Conservation (phyloP, 805 yeast genomes). For the Monosporozyma solicola region DNA sequence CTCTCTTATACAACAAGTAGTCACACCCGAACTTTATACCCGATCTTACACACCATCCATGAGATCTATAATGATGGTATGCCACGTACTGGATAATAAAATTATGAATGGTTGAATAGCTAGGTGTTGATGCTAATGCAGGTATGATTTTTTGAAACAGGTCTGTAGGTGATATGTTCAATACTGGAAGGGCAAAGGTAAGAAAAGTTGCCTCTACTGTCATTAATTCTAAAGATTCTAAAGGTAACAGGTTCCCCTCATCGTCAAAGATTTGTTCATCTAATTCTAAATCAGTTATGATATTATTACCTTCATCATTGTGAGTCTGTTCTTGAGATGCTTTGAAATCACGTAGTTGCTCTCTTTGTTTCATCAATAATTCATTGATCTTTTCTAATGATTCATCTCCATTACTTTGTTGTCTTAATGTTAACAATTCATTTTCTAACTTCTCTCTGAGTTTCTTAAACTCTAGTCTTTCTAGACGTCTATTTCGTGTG, state of each 20-base stretch:
- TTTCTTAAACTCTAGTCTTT: slow-evolving; percentile 62
- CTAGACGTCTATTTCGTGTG: slow-evolving; percentile 61
- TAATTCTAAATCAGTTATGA: slow-evolving; percentile 5
- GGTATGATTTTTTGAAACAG: slow-evolving; percentile 13
- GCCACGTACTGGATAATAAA: slow-evolving; percentile 56
- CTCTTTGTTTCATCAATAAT: slow-evolving; percentile 27
- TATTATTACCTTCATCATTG: slow-evolving; percentile 4
- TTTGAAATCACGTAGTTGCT: slow-evolving; percentile 24
- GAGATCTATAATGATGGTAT: slow-evolving; percentile 78
- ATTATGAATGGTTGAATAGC: slow-evolving; percentile 22
- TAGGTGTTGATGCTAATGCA: not conserved
- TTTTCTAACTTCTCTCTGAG: slow-evolving; percentile 55
- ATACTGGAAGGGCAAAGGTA: slow-evolving; percentile 43
- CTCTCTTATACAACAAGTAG: slow-evolving; percentile 70
- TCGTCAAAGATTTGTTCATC: slow-evolving; percentile 30
- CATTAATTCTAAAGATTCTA: slow-evolving; percentile 51
- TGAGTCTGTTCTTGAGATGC: slow-evolving; percentile 18
- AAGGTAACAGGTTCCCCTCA: slow-evolving; percentile 19
- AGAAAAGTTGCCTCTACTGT: slow-evolving; percentile 71
- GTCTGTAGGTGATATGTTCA: slow-evolving; percentile 28
- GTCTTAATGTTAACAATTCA: slow-evolving; percentile 35
- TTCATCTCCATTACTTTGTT: slow-evolving; percentile 24
- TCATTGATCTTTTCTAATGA: slow-evolving; percentile 21
- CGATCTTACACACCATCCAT: slow-evolving; percentile 90
- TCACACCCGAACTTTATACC: slow-evolving; percentile 94